phyloP scores from a whole-genome alignment of 2,329 filamentous ascomycete genomes.

The Colletotrichum sp. region DNA sequence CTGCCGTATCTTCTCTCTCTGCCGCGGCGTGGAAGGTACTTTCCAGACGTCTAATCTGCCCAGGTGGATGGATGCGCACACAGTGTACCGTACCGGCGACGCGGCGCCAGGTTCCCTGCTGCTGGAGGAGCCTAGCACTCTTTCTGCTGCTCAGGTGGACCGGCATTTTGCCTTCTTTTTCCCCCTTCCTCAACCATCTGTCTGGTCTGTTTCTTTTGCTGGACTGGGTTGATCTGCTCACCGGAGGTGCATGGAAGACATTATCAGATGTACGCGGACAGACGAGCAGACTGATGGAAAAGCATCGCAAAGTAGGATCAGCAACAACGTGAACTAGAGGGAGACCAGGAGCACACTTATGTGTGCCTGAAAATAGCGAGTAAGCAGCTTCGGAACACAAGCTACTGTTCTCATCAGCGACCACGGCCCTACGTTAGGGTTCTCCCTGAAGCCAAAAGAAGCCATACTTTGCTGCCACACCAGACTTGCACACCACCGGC shows the following conservation, averaged over 20 bases:
- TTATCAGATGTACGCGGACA: background rate
- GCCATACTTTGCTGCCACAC: background rate
- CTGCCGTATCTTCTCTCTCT: background rate
- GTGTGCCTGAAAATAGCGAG: background rate
- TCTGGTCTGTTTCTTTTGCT: background rate
- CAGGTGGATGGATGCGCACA: background rate
- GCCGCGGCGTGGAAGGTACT: background rate
- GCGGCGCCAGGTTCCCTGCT: conserved; percentile 6
- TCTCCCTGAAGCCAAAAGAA: conserved; percentile 4
- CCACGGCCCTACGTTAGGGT: background rate
- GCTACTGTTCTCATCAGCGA: background rate
- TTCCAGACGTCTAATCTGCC: background rate
- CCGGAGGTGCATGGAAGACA: background rate
- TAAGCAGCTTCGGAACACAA: background rate
- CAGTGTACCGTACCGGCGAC: conserved; percentile 15
- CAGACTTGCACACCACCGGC: conserved; percentile 1
- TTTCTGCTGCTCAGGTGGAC: conserved; percentile 5
- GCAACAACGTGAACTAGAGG: background rate
- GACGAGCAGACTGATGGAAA: background rate
- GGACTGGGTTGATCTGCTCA: background rate
- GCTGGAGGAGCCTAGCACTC: background rate
- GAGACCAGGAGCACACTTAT: background rate
- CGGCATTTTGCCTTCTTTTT: background rate
- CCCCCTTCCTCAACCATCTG: background rate
- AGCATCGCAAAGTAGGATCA: background rate